Conservation (phyloP, 148 eudicot species). For the Persicaria maculosa region DNA sequence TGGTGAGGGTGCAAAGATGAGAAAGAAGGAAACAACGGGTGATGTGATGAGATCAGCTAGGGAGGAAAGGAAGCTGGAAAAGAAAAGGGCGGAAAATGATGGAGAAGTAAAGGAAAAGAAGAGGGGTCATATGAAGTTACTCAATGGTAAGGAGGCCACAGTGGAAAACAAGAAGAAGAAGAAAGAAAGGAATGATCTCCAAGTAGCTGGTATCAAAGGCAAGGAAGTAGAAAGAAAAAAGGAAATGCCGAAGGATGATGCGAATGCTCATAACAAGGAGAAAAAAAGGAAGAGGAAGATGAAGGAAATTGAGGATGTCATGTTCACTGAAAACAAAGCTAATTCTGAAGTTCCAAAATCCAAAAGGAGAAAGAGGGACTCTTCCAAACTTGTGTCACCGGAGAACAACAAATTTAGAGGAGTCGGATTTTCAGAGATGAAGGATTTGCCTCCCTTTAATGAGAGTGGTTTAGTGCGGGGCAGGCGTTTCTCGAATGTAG, state of each 20-base stretch:
- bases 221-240: neutral
- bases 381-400: neutral
- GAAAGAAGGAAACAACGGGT: no score
- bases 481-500: slow-evolving; percentile 33
- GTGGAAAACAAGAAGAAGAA: no score
- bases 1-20: no score
- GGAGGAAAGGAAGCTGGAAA: no score
- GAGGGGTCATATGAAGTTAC: no score
- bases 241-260: neutral
- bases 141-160: no score
- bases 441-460: neutral
- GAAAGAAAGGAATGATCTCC: no score
- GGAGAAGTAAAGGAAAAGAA: no score
- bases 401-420: neutral
- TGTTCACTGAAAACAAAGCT: neutral
- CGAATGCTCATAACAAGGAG: neutral
- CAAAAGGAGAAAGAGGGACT: neutral
- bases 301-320: neutral
- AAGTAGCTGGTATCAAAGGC: no score
- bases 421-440: neutral
- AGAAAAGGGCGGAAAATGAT: no score
- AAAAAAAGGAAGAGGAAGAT: neutral
- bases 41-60: no score
- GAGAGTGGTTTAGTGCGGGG: slow-evolving; percentile 16
- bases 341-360: neutral